Percentiles rank a stretch among this genome's conserved stretches.
phyloP scores from a whole-genome alignment of 2,329 filamentous ascomycete species.

The Sporothrix humicola region DNA sequence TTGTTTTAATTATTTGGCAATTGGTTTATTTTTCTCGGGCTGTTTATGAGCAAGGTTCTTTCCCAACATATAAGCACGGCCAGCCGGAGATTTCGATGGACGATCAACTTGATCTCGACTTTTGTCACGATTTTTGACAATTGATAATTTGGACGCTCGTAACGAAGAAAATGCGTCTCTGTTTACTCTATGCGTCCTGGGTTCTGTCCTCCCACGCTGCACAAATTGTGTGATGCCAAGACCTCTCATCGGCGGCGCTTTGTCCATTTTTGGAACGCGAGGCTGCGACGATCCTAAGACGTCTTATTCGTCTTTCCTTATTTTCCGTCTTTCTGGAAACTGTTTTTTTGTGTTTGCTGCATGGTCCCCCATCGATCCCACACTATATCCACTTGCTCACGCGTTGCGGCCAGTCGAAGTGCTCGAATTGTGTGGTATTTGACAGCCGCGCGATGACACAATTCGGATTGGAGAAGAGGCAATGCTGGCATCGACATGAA shows the following conservation, averaged over 20 bases:
- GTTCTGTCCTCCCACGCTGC: neutral
- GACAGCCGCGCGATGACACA: constrained; percentile 21
- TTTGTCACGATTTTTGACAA: neutral
- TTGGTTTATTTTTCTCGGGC: neutral
- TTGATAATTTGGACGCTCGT: neutral
- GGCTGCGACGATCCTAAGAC: constrained; percentile 21
- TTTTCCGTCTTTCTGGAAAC: neutral
- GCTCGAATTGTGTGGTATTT: neutral
- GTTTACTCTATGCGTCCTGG: too few relatives aligned
- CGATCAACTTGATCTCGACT: constrained; percentile 14
- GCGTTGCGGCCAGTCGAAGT: constrained; percentile 2
- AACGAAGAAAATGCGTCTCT: too few relatives aligned
- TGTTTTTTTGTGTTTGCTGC: constrained; percentile 1
- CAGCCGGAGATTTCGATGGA: neutral
- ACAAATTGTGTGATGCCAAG: constrained; percentile 22
- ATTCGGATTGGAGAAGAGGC: constrained; percentile 17
- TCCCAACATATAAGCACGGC: neutral
- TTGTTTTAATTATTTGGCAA: neutral
- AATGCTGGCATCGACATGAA: constrained; percentile 3
- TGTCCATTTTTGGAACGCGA: constrained; percentile 21
- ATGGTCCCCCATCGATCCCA: constrained; percentile 13
- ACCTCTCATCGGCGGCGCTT: constrained; percentile 22
- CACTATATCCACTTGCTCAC: constrained; percentile 5
- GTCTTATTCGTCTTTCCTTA: neutral
- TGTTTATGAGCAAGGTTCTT: neutral